phyloP scores from a whole-genome alignment of 345 rosid genomes.

The Populus davidiana region DNA sequence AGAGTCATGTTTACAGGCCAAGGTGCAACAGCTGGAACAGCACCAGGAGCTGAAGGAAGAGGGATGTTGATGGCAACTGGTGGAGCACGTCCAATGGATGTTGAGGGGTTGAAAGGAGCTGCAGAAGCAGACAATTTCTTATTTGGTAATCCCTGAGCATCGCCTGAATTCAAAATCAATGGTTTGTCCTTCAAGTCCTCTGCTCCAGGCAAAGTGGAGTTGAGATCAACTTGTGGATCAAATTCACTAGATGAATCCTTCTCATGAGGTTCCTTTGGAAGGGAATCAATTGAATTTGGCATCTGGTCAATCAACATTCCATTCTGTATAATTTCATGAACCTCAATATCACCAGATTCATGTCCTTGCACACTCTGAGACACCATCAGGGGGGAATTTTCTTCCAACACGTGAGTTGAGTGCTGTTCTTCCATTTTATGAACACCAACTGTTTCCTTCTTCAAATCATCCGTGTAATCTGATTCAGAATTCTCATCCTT shows the following conservation, averaged over 20 bases:
- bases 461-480: constrained; percentile 17
- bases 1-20: constrained; percentile 88
- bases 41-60: constrained; percentile 49
- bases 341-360: constrained; percentile 34
- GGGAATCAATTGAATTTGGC: constrained; percentile 42
- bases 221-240: constrained; percentile 32
- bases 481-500: constrained; percentile 31
- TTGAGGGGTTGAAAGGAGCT: constrained; percentile 84
- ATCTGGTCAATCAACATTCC: constrained; percentile 30
- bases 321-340: constrained; percentile 38
- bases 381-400: constrained; percentile 26
- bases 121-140: constrained; percentile 96
- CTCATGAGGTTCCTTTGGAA: constrained; percentile 35
- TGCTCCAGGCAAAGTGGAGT: constrained; percentile 21
- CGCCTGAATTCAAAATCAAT: constrained; percentile 39
- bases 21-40: constrained; percentile 54
- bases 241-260: constrained; percentile 28
- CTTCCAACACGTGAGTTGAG: constrained; percentile 40
- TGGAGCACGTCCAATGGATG: constrained; percentile 55
- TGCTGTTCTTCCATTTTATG: constrained; percentile 40
- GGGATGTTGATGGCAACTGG: constrained; percentile 60
- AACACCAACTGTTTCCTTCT: constrained; percentile 28
- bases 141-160: constrained; percentile 46
- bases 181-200: constrained; percentile 68
- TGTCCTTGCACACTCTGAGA: constrained; percentile 27